These are phyloP conservation scores for Kregervanrija delftensis DNA, from an alignment of 805 yeast species.

Conservation along the genomic window DNA sequence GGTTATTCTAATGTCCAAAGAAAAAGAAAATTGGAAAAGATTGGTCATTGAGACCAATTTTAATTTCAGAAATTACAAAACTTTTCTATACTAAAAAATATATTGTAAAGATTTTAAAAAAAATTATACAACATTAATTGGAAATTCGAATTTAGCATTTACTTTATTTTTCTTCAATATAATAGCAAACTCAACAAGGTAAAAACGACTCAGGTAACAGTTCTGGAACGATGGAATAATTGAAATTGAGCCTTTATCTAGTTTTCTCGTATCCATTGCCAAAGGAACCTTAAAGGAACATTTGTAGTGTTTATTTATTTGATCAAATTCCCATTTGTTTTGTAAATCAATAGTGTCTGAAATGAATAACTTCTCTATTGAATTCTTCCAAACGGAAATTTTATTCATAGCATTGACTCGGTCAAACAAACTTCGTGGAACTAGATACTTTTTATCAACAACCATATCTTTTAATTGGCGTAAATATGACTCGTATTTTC, in stretches of 20 bases:
- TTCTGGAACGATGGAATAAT: constrained; percentile 5
- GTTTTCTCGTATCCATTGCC: constrained; percentile 1
- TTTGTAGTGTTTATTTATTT: neutral
- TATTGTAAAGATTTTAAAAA: too few species aligned
- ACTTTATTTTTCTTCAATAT: constrained; percentile 1
- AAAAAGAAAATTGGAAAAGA: too few species aligned
- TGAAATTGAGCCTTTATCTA: neutral
- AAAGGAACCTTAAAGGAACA: constrained; percentile 2
- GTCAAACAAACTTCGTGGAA: neutral
- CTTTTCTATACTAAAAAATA: too few species aligned
- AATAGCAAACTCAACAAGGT: constrained; percentile 4
- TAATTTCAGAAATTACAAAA: too few species aligned
- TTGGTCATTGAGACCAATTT: too few species aligned
- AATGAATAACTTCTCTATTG: constrained; percentile 3
- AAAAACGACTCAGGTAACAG: constrained; percentile 3
- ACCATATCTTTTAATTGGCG: neutral
- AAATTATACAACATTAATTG: too few species aligned
- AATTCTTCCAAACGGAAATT: constrained; percentile 2
- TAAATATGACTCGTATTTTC: neutral
- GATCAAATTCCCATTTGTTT: constrained; percentile 2
- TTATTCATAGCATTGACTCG: constrained; percentile 5
- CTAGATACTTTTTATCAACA: neutral
- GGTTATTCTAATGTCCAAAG: too few species aligned
- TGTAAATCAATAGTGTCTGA: constrained; percentile 2
- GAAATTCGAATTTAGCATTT: neutral